Evolutionary conservation across 2,329 filamentous ascomycete genomes (phyloP), one percentile per base, ranked within the genome.

Genomic region (Cephalotrichum gorgonifer): DNA sequence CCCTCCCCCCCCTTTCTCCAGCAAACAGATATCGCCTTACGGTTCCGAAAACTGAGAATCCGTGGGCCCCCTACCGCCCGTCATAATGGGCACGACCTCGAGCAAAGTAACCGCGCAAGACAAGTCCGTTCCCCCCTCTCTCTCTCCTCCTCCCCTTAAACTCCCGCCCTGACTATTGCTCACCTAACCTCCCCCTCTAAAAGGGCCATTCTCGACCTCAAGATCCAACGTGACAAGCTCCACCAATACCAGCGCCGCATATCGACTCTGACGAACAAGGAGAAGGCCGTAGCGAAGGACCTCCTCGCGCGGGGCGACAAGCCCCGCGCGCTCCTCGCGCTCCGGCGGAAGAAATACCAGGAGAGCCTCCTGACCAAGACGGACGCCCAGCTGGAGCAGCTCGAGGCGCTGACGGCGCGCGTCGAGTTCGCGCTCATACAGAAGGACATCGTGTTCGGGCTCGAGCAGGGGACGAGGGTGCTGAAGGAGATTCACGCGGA

Each of bases 351-450:
- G 70, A 98, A 97, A 66, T 97, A 95, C 73, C 93, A 98, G 65
- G 87, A 97, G 65, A 84, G 86, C 25, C 76, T 97, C 22, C 76
- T 97, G 12, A 75, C 79, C 52, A 91, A 95, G 71, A 96, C 91
- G 12, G 91, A 98, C 67, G 80, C 81, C 50, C 91, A 97, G 70
- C 79, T 98, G n/a, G 88, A 87, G 56, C 88, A 96, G 67, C 74
- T 98, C 20, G 90, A 98, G 71, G 82, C 88, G 61, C 72, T 98
- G 56, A 93, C 88, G 8, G 80, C 81, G 49, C 89, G 82, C 62
- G 89, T 98, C 59, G 93, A 98, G 69, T 98, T 98, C 67, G 88
- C 93, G 35, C 78, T 91, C 25, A 93, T 98, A 56, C 91, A 97
- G 65, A 97, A 96, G 70, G 93, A 97, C 70, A 86, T 98, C 33